Percentiles rank a stretch among this genome's conserved stretches.
Evolutionary conservation across 2,329 filamentous ascomycete species (phyloP).

Genomic region (Fusarium napiforme): DNA sequence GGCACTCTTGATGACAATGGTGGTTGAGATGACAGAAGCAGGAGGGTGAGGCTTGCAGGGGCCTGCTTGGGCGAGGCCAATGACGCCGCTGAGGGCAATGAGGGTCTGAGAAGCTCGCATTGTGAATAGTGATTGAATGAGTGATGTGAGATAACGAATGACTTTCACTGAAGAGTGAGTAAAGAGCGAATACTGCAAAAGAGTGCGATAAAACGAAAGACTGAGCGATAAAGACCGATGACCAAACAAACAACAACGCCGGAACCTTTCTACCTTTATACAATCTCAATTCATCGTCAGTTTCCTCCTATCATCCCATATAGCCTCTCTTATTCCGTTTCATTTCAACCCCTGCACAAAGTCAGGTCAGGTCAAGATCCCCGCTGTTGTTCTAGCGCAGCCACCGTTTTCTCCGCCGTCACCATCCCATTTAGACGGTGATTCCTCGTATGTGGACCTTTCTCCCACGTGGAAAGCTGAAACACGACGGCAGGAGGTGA

Average conservation of each 20-base stretch:
- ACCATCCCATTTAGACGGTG: background rate
- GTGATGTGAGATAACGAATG: background rate
- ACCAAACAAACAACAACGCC: rapidly evolving
- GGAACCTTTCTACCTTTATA: background rate
- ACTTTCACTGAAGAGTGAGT: background rate
- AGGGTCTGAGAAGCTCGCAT: constrained; percentile 4
- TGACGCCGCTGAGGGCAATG: background rate
- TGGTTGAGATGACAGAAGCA: background rate
- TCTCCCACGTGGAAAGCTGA: background rate
- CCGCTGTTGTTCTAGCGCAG: background rate
- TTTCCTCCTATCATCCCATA: background rate
- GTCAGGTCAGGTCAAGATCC: background rate
- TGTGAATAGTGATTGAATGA: background rate
- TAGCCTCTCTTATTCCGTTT: background rate
- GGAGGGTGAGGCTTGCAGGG: background rate
- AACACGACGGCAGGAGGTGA: background rate
- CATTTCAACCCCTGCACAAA: background rate
- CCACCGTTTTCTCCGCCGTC: background rate
- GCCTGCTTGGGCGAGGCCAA: background rate
- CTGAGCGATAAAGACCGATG: background rate
- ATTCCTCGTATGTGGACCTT: background rate
- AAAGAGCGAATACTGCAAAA: background rate
- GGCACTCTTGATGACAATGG: background rate
- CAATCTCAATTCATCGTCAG: background rate
- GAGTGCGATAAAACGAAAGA: background rate